Conservation (phyloP, 2,329 filamentous ascomycete species). For the Furcasterigmium furcatum region DNA sequence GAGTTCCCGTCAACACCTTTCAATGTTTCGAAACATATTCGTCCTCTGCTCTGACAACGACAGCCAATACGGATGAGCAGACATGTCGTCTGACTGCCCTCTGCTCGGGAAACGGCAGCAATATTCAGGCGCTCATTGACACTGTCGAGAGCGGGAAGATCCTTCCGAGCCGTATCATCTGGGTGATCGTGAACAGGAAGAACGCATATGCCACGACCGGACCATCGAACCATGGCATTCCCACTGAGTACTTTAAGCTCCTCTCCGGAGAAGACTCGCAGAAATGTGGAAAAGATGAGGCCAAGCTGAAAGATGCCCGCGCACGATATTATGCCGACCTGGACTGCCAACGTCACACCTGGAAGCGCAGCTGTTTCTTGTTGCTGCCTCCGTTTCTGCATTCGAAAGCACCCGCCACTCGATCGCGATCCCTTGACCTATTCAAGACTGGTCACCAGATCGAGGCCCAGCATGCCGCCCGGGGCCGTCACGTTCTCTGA, state of each 20-base stretch:
- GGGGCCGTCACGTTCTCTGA: no score
- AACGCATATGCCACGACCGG: slow-evolving; percentile 40
- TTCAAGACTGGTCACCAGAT: no score
- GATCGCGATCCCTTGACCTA: no score
- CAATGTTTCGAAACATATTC: no score
- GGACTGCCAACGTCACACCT: no score
- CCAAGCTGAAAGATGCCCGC: slow-evolving; percentile 53
- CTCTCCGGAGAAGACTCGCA: slow-evolving; percentile 63
- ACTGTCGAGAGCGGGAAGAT: slow-evolving; percentile 36
- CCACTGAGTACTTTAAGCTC: slow-evolving; percentile 79
- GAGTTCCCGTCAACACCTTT: no score
- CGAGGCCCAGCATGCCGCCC: no score
- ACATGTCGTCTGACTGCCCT: slow-evolving; percentile 60
- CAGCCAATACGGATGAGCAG: neutral
- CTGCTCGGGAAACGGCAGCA: slow-evolving; percentile 72
- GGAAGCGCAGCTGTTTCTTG: no score
- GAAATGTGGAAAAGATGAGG: slow-evolving; percentile 58
- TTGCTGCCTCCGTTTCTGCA: no score
- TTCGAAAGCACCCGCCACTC: no score
- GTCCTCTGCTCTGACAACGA: no score
- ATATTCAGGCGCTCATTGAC: slow-evolving; percentile 71
- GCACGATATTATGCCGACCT: slow-evolving; percentile 59
- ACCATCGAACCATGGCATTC: slow-evolving; percentile 55
- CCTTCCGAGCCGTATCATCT: slow-evolving; percentile 37
- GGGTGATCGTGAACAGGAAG: slow-evolving; percentile 45